A percentile compares a stretch with the other conserved stretches of the same genome.
Evolutionary conservation across 2,329 filamentous ascomycete species (phyloP).

Genomic region (Helotiales sp.): DNA sequence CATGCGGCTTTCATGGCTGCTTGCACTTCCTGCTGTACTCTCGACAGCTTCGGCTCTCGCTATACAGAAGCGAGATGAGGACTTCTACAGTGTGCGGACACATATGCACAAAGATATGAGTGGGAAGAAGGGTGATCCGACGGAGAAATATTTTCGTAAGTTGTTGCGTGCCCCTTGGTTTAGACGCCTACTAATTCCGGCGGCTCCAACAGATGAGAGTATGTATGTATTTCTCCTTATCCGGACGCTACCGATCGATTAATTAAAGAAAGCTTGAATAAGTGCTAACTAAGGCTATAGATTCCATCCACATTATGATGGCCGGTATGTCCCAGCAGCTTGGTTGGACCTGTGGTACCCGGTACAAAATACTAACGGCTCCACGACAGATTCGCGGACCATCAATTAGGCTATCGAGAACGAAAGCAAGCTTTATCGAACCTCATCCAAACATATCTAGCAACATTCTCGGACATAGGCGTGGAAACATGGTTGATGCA

Average conservation of each 20-base stretch:
- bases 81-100: conserved; percentile 41
- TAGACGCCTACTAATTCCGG: conserved; percentile 26
- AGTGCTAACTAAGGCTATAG: conserved; percentile 32
- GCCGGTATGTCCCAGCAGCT: conserved; percentile 38
- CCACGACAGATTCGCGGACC: conserved; percentile 44
- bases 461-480: conserved; percentile 65
- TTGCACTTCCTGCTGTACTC: conserved; percentile 35
- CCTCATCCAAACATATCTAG: conserved; percentile 77
- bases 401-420: conserved; percentile 49
- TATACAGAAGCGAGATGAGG: conserved; percentile 40
- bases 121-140: conserved; percentile 38
- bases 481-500: conserved; percentile 66
- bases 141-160: conserved; percentile 48
- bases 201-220: conserved; percentile 37
- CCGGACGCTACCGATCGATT: background rate
- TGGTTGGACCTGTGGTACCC: background rate
- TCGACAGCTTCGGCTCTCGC: conserved; percentile 35
- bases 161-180: conserved; percentile 27
- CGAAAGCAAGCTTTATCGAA: conserved; percentile 62
- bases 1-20: conserved; percentile 39
- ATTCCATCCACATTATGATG: conserved; percentile 48
- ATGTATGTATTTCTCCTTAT: conserved; percentile 33
- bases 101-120: conserved; percentile 42
- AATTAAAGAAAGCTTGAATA: background rate
- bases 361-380: conserved; percentile 12